These are phyloP conservation scores for Nothomitra cinnamomea DNA, from an alignment of 2,329 filamentous ascomycete genomes.

Conservation along the genomic window DNA sequence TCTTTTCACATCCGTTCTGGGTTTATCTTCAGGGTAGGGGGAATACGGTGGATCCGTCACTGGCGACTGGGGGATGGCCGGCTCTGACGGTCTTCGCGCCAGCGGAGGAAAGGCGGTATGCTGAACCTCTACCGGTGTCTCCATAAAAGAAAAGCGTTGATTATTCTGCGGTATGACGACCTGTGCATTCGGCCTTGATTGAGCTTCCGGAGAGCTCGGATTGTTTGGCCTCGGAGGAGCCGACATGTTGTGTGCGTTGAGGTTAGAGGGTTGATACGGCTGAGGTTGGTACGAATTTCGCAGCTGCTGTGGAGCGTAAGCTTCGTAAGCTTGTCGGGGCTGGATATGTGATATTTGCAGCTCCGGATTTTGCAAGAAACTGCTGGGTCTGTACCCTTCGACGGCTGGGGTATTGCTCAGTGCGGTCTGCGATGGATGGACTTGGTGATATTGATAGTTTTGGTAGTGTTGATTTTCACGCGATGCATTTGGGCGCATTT, in stretches of 20 bases:
- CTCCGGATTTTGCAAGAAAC: constrained; percentile 4
- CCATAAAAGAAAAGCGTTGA: neutral
- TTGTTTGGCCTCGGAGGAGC: neutral
- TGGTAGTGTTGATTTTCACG: neutral
- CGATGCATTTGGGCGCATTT: neutral
- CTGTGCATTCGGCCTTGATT: neutral
- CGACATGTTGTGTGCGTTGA: neutral
- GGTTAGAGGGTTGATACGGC: neutral
- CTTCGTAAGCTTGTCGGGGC: neutral
- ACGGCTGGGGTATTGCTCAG: neutral
- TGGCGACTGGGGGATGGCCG: constrained; percentile 2
- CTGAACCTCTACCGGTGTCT: constrained; percentile 4
- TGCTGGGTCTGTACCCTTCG: neutral
- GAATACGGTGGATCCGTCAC: neutral
- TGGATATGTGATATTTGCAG: constrained; percentile 6
- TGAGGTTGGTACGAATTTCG: neutral
- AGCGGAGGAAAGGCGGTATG: neutral
- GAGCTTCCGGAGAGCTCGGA: neutral
- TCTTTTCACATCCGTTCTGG: neutral
- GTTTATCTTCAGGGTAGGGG: neutral
- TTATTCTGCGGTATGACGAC: neutral
- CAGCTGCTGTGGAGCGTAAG: neutral
- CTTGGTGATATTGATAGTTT: constrained; percentile 1
- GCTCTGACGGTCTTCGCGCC: neutral
- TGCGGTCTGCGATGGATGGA: neutral